Evolutionary conservation across 2,329 filamentous ascomycete species (phyloP), one percentile per base, ranked within the genome.

Genomic region (Exophiala phaeomuriformis): DNA sequence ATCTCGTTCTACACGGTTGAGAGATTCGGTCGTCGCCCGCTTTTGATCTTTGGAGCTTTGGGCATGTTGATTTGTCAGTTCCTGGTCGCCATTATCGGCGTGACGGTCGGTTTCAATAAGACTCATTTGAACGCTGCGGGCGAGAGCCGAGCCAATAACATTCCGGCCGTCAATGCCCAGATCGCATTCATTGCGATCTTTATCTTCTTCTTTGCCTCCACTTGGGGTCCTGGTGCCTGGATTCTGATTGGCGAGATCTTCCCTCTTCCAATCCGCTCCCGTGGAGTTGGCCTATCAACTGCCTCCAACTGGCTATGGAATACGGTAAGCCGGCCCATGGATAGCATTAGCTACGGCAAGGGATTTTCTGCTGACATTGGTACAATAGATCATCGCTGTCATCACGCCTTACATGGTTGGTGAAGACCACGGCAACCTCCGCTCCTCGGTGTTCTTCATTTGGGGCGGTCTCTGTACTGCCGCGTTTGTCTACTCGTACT

Each of bases 231-330:
- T 6, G 85, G 76, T 52, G 79, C 77, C 33, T 82, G 79, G 80
- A 76, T 75, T 54, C 79, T 94, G 63, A 90, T 93, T 65, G 89
- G 89, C 68, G 89, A 95, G 75, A 86, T 93, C 71, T 95, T 86
- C 81, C 88, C 89, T 53, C 81, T 95, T 50, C 87, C 87, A 56
- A 91, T 95, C 72, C 86, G 90, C 65, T 86, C 90, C 41, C 86
- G 88, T 62, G 90, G 89, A 75, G 88, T 95, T 56, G 88, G 81
- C 64, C 79, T 95, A 43, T 90, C 88, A 39, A 95, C 90, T 7
- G 86, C 89, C 58, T 88, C 84, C 68, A 94, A 94, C 81, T 94
- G 88, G 89, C 79, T 93, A 59, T 93, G 88, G 88, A 93, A 90
- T 75, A 88, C 84, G 70, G 69, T 79, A 68, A 81, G 49, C 88